phyloP scores from a whole-genome alignment of 116 monocot genomes.

The Zostera marina region DNA sequence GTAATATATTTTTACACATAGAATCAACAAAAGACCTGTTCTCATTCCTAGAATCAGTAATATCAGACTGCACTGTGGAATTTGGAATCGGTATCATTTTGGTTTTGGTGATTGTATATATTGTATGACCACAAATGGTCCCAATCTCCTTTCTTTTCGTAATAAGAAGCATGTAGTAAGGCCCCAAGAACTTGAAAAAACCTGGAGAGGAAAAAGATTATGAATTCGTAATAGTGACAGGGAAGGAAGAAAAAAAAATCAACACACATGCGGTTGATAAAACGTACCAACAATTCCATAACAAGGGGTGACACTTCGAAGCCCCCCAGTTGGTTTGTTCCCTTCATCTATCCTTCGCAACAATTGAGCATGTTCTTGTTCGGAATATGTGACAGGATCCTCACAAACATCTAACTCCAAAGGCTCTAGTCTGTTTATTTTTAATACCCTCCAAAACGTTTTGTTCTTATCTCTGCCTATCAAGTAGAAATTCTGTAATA shows the following conservation, averaged over 20 bases:
- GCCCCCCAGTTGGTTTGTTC: constrained; percentile 67
- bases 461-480: constrained; percentile 60
- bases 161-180: constrained; percentile 91
- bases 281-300: constrained; percentile 86
- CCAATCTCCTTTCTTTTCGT: constrained; percentile 85
- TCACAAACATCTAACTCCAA: constrained; percentile 63
- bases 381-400: constrained; percentile 50
- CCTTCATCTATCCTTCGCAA: constrained; percentile 68
- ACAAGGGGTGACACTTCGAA: constrained; percentile 75
- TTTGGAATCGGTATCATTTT: constrained; percentile 63
- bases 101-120: constrained; percentile 69
- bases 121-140: constrained; percentile 56
- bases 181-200: constrained; percentile 75
- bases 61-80: constrained; percentile 29
- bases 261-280: background rate
- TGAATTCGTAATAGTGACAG: background rate
- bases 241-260: background rate
- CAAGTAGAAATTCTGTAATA: constrained; percentile 79
- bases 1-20: constrained; percentile 1
- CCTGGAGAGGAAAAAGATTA: constrained; percentile 7
- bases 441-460: constrained; percentile 65
- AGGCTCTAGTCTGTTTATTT: constrained; percentile 59
- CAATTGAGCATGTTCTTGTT: constrained; percentile 44
- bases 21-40: constrained; percentile 84
- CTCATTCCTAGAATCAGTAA: constrained; percentile 75